Evolutionary conservation across 352 stramenopile genomes (phyloP).

Genomic region (Globisporangium uncinulatum): DNA sequence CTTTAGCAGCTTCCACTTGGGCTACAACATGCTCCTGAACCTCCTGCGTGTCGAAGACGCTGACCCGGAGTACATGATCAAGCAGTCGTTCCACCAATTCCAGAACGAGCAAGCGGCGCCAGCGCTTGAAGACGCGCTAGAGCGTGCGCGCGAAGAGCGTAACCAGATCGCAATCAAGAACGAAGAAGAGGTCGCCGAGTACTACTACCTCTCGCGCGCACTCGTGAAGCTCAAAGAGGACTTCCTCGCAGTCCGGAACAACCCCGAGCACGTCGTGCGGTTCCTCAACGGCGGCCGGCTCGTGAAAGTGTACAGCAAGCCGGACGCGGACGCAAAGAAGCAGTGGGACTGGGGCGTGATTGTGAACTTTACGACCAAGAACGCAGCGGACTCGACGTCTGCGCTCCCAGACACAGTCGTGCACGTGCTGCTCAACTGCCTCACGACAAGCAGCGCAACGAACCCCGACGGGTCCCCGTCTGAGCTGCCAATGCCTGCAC

Average conservation of each 20-base stretch:
- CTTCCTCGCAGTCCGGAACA: slow-evolving; percentile 89
- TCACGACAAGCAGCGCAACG: slow-evolving; percentile 20
- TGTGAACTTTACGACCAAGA: slow-evolving; percentile 83
- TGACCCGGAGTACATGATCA: slow-evolving; percentile 97
- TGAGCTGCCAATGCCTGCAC: slow-evolving; percentile 49
- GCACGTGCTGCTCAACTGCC: slow-evolving; percentile 76
- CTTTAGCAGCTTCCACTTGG: slow-evolving; percentile 94
- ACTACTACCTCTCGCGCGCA: slow-evolving; percentile 89
- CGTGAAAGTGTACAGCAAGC: slow-evolving; percentile 72
- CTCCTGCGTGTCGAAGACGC: slow-evolving; percentile 97
- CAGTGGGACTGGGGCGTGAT: slow-evolving; percentile 85
- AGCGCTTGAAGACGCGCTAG: slow-evolving; percentile 69
- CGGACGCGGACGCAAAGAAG: slow-evolving; percentile 39
- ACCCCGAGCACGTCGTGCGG: slow-evolving; percentile 88
- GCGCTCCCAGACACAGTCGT: slow-evolving; percentile 63
- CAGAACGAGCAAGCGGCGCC: slow-evolving; percentile 83
- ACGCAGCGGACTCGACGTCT: slow-evolving; percentile 57
- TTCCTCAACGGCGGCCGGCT: slow-evolving; percentile 94
- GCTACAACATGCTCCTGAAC: slow-evolving; percentile 99
- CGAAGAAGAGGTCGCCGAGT: slow-evolving; percentile 84
- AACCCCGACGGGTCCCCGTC: slow-evolving; percentile 20
- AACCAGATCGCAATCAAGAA: slow-evolving; percentile 89
- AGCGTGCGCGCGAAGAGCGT: slow-evolving; percentile 75
- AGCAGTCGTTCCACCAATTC: slow-evolving; percentile 97
- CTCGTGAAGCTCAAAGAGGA: slow-evolving; percentile 91